Base-by-base conservation (phyloP, 768 basidiomycete species). In the Guyanaporus albipodus region DNA sequence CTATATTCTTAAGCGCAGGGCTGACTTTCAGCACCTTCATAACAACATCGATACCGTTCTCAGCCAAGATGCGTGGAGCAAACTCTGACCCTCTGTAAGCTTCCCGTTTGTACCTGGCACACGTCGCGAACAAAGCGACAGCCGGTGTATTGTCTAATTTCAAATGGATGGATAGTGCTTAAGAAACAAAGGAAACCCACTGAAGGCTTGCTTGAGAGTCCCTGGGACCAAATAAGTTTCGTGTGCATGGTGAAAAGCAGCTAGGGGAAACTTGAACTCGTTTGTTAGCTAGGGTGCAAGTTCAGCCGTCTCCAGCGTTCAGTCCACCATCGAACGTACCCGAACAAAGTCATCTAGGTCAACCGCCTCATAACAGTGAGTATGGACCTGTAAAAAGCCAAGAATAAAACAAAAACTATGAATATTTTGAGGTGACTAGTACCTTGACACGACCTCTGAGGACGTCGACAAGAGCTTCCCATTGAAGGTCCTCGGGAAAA, bases 201-300 rank as follows among this genome's bases (percentile, higher is more conserved):
- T 61, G 46, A 75, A 93, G 50, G 84, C 80, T 63, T 77, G 71
- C 66, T 91, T 94, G 50, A 97, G 68, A 4, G 86, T 68, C 19
- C 81, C 80, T 1, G 92, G 89, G 19, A 93, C 85, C n/a, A 96
- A 76, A 67, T 90, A 96, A 2, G 91, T 81, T 63, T 95, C 91
- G 44, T 90, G 83, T 8, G 91, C 93, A 59, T 90, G 86, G 58
- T 93, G 90, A 60, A 93, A 82, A 6, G 88, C 85, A 6, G 86
- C 79, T 23, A 93, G 73, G 2, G 81, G 76, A 60, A 91, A 92
- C 56, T 90, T 70, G 73, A 94, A 97, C 66, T 96, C 93, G 61
- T 95, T 89, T 28, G 89, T 82, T 40, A 96, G 74, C 80, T 92
- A n/a, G 23, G 8, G 36, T 23, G 31, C 7, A 28, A 41, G 38